A percentile compares a stretch with the other conserved stretches of the same genome.
Evolutionary conservation across 2,329 filamentous ascomycete genomes (phyloP).

Genomic region (Alternaria panax): DNA sequence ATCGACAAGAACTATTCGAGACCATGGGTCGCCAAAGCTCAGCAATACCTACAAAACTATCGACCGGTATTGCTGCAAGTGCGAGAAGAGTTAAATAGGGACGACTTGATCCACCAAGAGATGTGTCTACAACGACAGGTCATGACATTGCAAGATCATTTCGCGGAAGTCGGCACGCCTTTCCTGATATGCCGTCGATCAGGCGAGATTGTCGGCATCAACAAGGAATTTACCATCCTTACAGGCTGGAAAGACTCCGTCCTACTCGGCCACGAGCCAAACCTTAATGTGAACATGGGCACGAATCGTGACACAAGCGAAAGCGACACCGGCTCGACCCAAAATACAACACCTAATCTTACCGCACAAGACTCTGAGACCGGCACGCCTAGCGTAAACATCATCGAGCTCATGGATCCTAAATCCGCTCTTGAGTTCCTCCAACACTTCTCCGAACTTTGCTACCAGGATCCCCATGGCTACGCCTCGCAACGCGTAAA

Average conservation of each 20-base stretch:
- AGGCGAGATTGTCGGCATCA: slow-evolving; percentile 92
- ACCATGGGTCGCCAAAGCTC: slow-evolving; percentile 80
- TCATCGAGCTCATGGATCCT: slow-evolving; percentile 92
- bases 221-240: slow-evolving; percentile 95
- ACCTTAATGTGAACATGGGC: slow-evolving; percentile 83
- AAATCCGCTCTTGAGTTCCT: slow-evolving; percentile 94
- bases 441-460: slow-evolving; percentile 90
- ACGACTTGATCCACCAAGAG: slow-evolving; percentile 96
- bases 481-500: slow-evolving; percentile 84
- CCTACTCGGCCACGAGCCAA: slow-evolving; percentile 83
- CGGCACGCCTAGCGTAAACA: slow-evolving; percentile 77
- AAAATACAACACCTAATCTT: slow-evolving; percentile 57
- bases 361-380: slow-evolving; percentile 44
- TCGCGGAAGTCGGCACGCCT: slow-evolving; percentile 85
- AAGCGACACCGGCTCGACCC: slow-evolving; percentile 48
- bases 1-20: slow-evolving; percentile 79
- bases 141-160: slow-evolving; percentile 90
- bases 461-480: slow-evolving; percentile 88
- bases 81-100: slow-evolving; percentile 83
- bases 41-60: slow-evolving; percentile 86
- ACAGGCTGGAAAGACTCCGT: slow-evolving; percentile 95
- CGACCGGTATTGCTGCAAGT: slow-evolving; percentile 93
- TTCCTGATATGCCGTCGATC: slow-evolving; percentile 91
- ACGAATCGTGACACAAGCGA: slow-evolving; percentile 51
- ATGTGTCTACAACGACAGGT: slow-evolving; percentile 94